phyloP scores from a whole-genome alignment of 2,329 filamentous ascomycete genomes.

The Stemphylium beticola region DNA sequence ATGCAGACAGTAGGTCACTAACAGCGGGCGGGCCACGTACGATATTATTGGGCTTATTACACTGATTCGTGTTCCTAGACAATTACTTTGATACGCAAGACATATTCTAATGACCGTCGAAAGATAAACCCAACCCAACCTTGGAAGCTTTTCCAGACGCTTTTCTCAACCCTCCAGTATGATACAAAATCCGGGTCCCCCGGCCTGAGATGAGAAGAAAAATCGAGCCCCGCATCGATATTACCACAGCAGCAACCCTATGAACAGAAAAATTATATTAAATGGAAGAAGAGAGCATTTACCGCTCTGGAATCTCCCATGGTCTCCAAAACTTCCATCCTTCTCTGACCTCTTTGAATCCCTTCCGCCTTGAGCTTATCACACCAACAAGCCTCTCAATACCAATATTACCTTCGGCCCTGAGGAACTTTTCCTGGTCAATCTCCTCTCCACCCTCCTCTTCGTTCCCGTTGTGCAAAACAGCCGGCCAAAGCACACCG shows the following conservation, averaged over 20 bases:
- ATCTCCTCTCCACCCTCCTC: constrained; percentile 91
- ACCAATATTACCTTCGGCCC: constrained; percentile 80
- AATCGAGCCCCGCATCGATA: constrained; percentile 2
- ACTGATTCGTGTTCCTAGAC: not conserved
- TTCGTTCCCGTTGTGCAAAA: constrained; percentile 82
- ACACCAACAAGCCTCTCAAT: constrained; percentile 89
- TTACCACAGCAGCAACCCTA: not conserved
- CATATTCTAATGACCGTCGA: not conserved
- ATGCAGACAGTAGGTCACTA: not conserved
- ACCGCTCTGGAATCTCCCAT: constrained; percentile 35
- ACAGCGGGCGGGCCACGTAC: not conserved
- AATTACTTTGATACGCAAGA: not conserved
- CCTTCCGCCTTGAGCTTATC: constrained; percentile 31
- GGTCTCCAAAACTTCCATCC: constrained; percentile 52
- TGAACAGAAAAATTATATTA: not conserved
- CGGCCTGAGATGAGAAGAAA: not conserved
- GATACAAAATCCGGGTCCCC: not conserved
- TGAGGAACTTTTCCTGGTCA: constrained; percentile 85
- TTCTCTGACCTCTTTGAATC: constrained; percentile 43
- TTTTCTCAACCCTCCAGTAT: not conserved
- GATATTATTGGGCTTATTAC: not conserved
- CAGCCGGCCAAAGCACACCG: constrained; percentile 90
- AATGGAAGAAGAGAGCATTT: not conserved
- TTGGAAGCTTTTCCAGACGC: not conserved
- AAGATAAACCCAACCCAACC: not conserved